phyloP scores from a whole-genome alignment of 768 basidiomycete genomes.

The Pleurotus sapidus region DNA sequence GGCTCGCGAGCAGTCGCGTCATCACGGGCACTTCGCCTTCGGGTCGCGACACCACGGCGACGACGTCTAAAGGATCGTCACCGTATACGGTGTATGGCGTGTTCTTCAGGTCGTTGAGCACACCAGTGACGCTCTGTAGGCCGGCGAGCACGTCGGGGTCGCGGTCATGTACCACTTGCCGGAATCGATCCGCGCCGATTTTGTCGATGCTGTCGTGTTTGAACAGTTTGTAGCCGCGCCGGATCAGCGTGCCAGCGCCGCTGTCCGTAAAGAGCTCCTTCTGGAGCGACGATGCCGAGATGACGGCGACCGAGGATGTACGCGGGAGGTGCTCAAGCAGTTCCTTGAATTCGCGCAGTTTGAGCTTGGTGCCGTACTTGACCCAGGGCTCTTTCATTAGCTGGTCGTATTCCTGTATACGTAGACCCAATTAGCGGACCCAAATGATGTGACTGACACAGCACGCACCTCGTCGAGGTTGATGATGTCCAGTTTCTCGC shows the following conservation, averaged over 20 bases:
- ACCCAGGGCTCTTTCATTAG: constrained; percentile 99
- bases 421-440: not conserved
- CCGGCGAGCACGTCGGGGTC: constrained; percentile 90
- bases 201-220: constrained; percentile 79
- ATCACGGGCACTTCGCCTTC: constrained; percentile 86
- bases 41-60: constrained; percentile 93
- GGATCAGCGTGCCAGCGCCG: constrained; percentile 96
- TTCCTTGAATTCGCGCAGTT: constrained; percentile 98
- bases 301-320: constrained; percentile 97
- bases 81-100: constrained; percentile 93
- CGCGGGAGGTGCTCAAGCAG: constrained; percentile 97
- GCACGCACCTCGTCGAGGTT: constrained; percentile 87
- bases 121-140: constrained; percentile 80
- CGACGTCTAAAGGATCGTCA: constrained; percentile 95
- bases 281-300: constrained; percentile 88
- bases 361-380: constrained; percentile 98
- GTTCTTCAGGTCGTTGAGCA: constrained; percentile 77
- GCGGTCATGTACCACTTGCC: constrained; percentile 92
- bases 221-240: constrained; percentile 97
- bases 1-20: constrained; percentile 88
- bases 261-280: constrained; percentile 99
- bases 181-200: constrained; percentile 91
- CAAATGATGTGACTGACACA: not conserved
- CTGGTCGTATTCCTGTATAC: constrained; percentile 80
- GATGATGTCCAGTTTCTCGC: constrained; percentile 94